phyloP scores from a whole-genome alignment of 176 grass and related monocot genomes.

The Pontederia paniculata region DNA sequence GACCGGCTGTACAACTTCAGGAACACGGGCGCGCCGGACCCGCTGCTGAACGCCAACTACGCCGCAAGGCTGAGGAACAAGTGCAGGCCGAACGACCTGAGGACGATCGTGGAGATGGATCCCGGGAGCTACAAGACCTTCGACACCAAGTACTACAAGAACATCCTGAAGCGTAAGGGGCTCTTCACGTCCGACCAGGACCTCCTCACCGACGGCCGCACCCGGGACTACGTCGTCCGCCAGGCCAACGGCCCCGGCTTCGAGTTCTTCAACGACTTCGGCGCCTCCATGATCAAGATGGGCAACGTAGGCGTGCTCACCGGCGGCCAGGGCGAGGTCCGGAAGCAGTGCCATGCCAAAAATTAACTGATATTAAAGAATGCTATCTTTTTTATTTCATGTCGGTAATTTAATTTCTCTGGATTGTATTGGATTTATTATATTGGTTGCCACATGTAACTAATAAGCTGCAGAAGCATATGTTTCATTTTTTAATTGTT shows the following conservation, averaged over 20 bases:
- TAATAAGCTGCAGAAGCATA: too few relatives aligned
- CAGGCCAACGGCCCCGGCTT: not conserved
- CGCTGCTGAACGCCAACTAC: not conserved
- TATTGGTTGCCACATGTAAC: too few relatives aligned
- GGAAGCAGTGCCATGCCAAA: not conserved
- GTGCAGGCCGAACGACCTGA: not conserved
- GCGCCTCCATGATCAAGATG: slow-evolving; percentile 10
- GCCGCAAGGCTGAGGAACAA: not conserved
- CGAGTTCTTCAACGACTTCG: slow-evolving; percentile 8
- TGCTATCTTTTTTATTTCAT: too few relatives aligned
- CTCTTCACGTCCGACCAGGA: not conserved
- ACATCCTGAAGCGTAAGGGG: not conserved
- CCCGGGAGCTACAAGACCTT: not conserved
- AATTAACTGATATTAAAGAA: not conserved
- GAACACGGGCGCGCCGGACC: slow-evolving; percentile 25
- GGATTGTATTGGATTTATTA: too few relatives aligned
- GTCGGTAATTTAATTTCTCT: too few relatives aligned
- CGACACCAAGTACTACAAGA: slow-evolving; percentile 1
- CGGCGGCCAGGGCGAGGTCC: not conserved
- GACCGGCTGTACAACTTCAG: slow-evolving; percentile 42
- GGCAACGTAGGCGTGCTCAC: slow-evolving; percentile 2
- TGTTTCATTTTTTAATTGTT: too few relatives aligned
- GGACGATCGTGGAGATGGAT: slow-evolving; percentile 4
- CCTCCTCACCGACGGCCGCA: not conserved
- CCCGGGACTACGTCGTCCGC: not conserved